Evolutionary conservation across 371 early-diverging fungal genomes (phyloP), one percentile per base, ranked within the genome.

Genomic region (Syncephalastrum racemosum): DNA sequence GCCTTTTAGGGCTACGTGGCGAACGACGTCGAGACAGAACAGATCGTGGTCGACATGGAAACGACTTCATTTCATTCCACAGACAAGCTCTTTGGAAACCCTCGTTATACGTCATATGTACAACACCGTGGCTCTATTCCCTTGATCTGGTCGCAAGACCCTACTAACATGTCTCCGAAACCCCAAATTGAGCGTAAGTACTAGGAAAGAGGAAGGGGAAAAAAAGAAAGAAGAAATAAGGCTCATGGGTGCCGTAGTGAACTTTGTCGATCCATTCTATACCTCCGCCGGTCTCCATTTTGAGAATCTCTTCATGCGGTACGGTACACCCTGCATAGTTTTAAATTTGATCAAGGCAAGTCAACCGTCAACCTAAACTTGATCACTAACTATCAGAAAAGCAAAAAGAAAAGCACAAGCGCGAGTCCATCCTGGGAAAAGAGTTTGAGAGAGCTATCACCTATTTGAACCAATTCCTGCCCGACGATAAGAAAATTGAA

Each of bases 21-120:
- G 3, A 99, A 99, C 73, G 99, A 97, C 59, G 99, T 99, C 4
- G 99, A 99, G 71, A 98, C 99, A 0, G 99, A 99, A 70, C 99
- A 98, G 71, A 97, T 98, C 57, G 96, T 96, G 0, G 79, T 89
- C 22, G 96, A 95, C 51, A 90, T 91, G 77, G 85, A 86, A 8
- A 85, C 92, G 1, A 96, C 96, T 0, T 89, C 92, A 5, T 91
- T 94, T 51, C 81, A 85, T 54, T 69, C 72, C 12, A 83, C 79
- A 0, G 75, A 77, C 24, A 59, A 64, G 53, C 60, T 82, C 18
- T 80, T 72, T 66, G 82, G 77, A 39, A 92, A 89, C 46, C 91
- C 94, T 2, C 63, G 81, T 8, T 95, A 92, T 69, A 93, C 96
- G 0, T 90, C 95, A 0, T 97, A 93, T 80, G 87, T 97, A 4